Percentiles rank a stretch among this genome's conserved stretches.
Evolutionary conservation across 768 basidiomycete genomes (phyloP).

Genomic region (Naganishia friedmannii): DNA sequence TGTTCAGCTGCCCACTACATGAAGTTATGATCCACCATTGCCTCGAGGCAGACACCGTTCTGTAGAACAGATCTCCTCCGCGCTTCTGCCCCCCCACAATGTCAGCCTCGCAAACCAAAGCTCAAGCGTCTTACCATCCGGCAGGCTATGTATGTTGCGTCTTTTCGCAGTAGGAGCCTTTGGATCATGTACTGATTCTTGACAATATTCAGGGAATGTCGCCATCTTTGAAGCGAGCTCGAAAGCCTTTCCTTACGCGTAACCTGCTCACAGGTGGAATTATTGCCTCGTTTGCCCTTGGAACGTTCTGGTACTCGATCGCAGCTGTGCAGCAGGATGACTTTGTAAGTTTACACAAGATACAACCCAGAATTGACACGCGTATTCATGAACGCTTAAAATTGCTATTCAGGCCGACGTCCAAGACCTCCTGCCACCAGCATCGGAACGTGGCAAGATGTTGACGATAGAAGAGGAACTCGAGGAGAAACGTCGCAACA

Average conservation of each 20-base stretch:
- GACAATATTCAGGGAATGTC: slow-evolving; percentile 68
- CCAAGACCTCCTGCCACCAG: slow-evolving; percentile 51
- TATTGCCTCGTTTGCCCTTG: slow-evolving; percentile 70
- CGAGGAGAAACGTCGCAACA: slow-evolving; percentile 31
- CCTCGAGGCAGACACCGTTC: too few relatives aligned
- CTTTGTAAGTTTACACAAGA: slow-evolving; percentile 55
- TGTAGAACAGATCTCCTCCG: too few relatives aligned
- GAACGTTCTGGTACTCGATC: slow-evolving; percentile 89
- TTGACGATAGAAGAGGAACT: slow-evolving; percentile 53
- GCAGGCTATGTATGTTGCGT: slow-evolving; percentile 56
- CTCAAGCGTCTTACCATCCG: slow-evolving; percentile 59
- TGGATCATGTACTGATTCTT: slow-evolving; percentile 49
- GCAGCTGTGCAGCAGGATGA: slow-evolving; percentile 89
- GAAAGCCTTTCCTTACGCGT: slow-evolving; percentile 72
- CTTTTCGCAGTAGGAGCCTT: slow-evolving; percentile 46
- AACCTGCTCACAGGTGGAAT: slow-evolving; percentile 75
- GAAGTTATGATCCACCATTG: too few relatives aligned
- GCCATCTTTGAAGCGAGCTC: slow-evolving; percentile 78
- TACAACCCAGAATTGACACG: too few relatives aligned
- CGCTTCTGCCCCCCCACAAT: background rate
- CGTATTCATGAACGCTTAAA: background rate
- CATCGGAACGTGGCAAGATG: slow-evolving; percentile 46
- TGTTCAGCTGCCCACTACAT: too few relatives aligned
- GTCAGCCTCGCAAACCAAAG: slow-evolving; percentile 34
- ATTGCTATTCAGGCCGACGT: slow-evolving; percentile 45